Conservation (phyloP, 768 basidiomycete genomes). For the Kwoniella botswanensis region DNA sequence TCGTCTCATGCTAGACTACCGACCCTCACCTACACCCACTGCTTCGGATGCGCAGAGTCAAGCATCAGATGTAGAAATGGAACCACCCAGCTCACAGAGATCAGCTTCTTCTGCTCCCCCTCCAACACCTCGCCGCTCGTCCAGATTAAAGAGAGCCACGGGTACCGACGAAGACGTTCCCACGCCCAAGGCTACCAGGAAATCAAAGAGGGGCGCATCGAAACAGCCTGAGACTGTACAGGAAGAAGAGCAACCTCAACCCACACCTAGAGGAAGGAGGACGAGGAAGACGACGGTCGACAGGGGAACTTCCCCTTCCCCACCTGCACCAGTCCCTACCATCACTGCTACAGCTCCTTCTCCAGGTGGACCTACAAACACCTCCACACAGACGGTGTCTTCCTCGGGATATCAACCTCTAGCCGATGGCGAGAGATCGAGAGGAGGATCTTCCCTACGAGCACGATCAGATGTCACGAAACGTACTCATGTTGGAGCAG, state of each 20-base stretch:
- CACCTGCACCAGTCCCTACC: slow-evolving; percentile 34
- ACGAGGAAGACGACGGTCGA: slow-evolving; percentile 36
- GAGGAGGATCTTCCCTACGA: slow-evolving; percentile 38
- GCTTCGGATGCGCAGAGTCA: slow-evolving; percentile 19
- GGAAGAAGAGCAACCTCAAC: slow-evolving; percentile 29
- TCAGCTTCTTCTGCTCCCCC: slow-evolving; percentile 26
- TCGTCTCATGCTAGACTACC: slow-evolving; percentile 5
- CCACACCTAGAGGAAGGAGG: slow-evolving; percentile 29
- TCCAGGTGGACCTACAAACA: slow-evolving; percentile 21
- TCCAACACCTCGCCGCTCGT: slow-evolving; percentile 47
- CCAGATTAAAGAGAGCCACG: slow-evolving; percentile 32
- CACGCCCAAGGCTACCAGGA: slow-evolving; percentile 34
- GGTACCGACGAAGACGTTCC: slow-evolving; percentile 19
- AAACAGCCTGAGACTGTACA: slow-evolving; percentile 27
- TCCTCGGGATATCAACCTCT: slow-evolving; percentile 35
- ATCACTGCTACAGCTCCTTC: slow-evolving; percentile 53
- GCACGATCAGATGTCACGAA: slow-evolving; percentile 39
- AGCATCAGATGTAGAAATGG: slow-evolving; percentile 30
- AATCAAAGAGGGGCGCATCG: slow-evolving; percentile 22
- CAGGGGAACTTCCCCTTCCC: slow-evolving; percentile 34
- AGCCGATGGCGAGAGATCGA: slow-evolving; percentile 29
- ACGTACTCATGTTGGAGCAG: slow-evolving; percentile 39
- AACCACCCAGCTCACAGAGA: slow-evolving; percentile 10
- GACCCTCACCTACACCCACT: slow-evolving; percentile 14
- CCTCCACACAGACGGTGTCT: slow-evolving; percentile 5